A percentile compares a stretch with the other conserved stretches of the same genome.
phyloP scores from a whole-genome alignment of 1,139 yeast species.

The Geotrichum histeridarum region DNA sequence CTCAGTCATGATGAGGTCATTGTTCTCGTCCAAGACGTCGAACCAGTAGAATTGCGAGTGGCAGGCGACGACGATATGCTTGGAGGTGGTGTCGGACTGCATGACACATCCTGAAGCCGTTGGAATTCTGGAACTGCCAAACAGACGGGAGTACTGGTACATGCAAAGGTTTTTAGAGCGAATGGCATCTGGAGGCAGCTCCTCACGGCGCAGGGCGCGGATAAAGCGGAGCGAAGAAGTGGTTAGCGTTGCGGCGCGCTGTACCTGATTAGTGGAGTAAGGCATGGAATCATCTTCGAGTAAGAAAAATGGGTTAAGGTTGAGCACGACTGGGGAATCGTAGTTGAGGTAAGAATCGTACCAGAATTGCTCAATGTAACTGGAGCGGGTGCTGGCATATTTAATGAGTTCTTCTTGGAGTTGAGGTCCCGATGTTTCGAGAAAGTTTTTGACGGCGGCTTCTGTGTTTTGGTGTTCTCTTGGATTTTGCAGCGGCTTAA shows the following conservation, averaged over 20 bases:
- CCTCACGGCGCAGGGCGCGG: constrained; percentile 69
- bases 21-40: constrained; percentile 71
- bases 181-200: constrained; percentile 66
- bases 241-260: constrained; percentile 74
- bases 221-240: constrained; percentile 76
- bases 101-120: constrained; percentile 74
- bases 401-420: constrained; percentile 60
- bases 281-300: constrained; percentile 90
- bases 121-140: constrained; percentile 84
- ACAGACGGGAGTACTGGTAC: constrained; percentile 82
- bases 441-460: constrained; percentile 55
- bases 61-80: constrained; percentile 77
- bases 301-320: constrained; percentile 80
- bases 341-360: constrained; percentile 80
- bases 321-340: constrained; percentile 80
- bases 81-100: constrained; percentile 71
- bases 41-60: constrained; percentile 92
- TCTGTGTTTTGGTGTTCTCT: constrained; percentile 59
- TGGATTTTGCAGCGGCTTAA: constrained; percentile 69
- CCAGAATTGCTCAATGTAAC: constrained; percentile 92
- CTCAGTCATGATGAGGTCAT: constrained; percentile 66
- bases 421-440: constrained; percentile 54
- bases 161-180: constrained; percentile 66
- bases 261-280: constrained; percentile 62
- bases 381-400: constrained; percentile 59